Evolutionary conservation across 2,329 filamentous ascomycete species (phyloP).

Genomic region (Grosmannia serpens): DNA sequence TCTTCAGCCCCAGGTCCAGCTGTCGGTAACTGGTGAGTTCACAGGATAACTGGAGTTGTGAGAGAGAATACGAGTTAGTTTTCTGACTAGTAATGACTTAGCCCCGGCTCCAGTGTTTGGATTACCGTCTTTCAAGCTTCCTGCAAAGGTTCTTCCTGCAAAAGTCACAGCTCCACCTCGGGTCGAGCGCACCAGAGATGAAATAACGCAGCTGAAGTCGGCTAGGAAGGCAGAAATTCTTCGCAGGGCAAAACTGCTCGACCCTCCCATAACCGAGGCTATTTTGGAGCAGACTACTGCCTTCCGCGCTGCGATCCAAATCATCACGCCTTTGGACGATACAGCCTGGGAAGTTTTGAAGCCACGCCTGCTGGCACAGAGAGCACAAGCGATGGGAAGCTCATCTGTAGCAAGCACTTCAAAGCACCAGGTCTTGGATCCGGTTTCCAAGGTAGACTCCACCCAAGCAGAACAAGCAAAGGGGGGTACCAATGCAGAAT

Average conservation of each 20-base stretch:
- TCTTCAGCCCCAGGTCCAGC: neutral
- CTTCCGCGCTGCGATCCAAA: conserved; percentile 62
- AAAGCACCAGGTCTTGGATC: conserved; percentile 6
- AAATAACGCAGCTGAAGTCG: conserved; percentile 53
- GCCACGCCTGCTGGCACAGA: conserved; percentile 54
- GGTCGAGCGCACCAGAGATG: conserved; percentile 43
- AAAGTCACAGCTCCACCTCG: neutral
- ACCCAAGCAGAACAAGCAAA: conserved; percentile 22
- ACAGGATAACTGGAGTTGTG: neutral
- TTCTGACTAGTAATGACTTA: neutral
- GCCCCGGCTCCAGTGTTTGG: neutral
- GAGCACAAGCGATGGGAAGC: conserved; percentile 34
- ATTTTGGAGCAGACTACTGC: conserved; percentile 59
- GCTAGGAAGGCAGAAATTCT: conserved; percentile 59
- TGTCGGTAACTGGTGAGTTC: neutral
- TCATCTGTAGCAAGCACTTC: conserved; percentile 14
- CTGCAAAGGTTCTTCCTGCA: neutral
- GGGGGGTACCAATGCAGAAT: conserved; percentile 52
- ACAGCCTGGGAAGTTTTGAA: conserved; percentile 58
- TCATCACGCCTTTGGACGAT: conserved; percentile 56
- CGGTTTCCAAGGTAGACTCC: neutral
- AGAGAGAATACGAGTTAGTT: neutral
- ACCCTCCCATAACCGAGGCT: conserved; percentile 51
- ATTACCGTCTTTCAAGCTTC: neutral
- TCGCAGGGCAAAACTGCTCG: conserved; percentile 51